These are phyloP conservation scores for Lolium perenne DNA, from an alignment of 176 grass and related monocot species.

Conservation along the genomic window DNA sequence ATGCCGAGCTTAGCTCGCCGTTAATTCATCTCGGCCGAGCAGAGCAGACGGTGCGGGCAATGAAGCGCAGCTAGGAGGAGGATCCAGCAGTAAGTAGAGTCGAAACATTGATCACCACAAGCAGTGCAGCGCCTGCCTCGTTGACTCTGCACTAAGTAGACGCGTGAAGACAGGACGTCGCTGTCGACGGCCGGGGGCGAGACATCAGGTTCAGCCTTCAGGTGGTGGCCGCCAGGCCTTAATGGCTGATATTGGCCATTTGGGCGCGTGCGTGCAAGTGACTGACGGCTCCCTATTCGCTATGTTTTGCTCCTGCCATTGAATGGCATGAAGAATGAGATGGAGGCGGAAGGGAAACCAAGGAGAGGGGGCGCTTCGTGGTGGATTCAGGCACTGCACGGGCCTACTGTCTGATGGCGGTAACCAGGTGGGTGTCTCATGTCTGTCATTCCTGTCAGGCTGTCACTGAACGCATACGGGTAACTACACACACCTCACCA, in stretches of 20 bases:
- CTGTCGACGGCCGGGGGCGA: background rate
- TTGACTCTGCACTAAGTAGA: conserved; percentile 11
- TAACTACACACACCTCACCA: too few relatives aligned
- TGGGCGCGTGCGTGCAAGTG: background rate
- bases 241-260: background rate
- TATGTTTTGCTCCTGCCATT: conserved; percentile 12
- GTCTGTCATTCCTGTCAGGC: too few relatives aligned
- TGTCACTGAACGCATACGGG: too few relatives aligned
- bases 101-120: background rate
- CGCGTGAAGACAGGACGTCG: background rate
- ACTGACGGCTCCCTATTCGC: background rate
- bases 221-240: background rate
- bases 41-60: background rate
- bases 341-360: background rate
- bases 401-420: too few relatives aligned
- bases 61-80: background rate
- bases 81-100: background rate
- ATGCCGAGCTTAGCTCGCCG: background rate
- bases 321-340: conserved; percentile 38
- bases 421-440: background rate
- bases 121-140: background rate
- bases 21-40: background rate
- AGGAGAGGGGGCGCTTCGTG: background rate
- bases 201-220: too few relatives aligned
- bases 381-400: background rate